Evolutionary conservation across 768 basidiomycete genomes (phyloP).

Genomic region (Rhodotorula sphaerocarpa): DNA sequence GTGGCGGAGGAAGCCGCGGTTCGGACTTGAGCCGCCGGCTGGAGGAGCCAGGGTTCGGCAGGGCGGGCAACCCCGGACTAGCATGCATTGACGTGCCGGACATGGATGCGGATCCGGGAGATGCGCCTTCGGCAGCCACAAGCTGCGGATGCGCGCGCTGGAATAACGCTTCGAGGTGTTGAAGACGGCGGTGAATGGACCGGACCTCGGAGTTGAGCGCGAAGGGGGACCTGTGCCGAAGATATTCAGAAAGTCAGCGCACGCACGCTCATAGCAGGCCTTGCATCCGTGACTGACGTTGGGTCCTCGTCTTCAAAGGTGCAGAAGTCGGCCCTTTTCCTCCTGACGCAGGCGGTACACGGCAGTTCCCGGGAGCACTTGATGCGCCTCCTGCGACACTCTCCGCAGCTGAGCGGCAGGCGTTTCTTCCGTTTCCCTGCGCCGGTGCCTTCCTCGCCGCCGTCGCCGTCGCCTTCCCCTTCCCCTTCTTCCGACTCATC

Average conservation of each 20-base stretch:
- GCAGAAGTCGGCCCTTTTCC: slow-evolving; percentile 16
- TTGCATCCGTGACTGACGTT: too few relatives aligned
- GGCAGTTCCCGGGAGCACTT: slow-evolving; percentile 26
- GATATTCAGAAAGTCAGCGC: too few relatives aligned
- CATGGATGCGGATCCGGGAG: not conserved
- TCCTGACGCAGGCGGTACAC: slow-evolving; percentile 17
- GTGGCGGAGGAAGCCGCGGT: not conserved
- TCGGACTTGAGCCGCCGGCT: not conserved
- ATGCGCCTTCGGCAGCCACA: too few relatives aligned
- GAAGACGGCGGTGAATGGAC: slow-evolving; percentile 23
- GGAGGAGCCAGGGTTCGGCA: slow-evolving; percentile 8
- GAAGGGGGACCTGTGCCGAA: slow-evolving; percentile 14
- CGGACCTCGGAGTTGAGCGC: slow-evolving; percentile 28
- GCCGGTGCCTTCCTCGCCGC: too few relatives aligned
- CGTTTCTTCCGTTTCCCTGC: slow-evolving; percentile 22
- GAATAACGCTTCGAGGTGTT: slow-evolving; percentile 30
- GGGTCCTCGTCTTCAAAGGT: slow-evolving; percentile 16
- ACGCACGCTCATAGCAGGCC: too few relatives aligned
- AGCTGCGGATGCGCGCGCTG: slow-evolving; percentile 8
- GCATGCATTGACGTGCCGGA: not conserved
- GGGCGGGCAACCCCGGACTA: slow-evolving; percentile 3
- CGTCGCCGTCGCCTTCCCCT: too few relatives aligned
- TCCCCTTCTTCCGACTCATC: too few relatives aligned
- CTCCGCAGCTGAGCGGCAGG: slow-evolving; percentile 12
- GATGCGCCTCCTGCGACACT: slow-evolving; percentile 28